phyloP scores from a whole-genome alignment of 2,329 filamentous ascomycete species.

The Xylariales sp. region DNA sequence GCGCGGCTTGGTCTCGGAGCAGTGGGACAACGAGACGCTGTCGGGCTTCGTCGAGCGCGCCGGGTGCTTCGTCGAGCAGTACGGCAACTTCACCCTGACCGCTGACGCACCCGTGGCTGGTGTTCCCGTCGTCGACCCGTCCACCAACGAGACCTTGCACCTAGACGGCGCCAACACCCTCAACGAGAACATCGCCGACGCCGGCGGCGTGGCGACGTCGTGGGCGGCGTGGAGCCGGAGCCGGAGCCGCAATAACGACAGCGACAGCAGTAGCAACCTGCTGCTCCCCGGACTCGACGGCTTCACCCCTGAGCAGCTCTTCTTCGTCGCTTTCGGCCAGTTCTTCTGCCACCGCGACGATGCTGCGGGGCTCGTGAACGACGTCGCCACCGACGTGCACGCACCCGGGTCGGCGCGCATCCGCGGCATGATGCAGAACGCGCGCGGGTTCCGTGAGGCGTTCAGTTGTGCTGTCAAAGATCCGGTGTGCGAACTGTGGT shows the following conservation, averaged over 20 bases:
- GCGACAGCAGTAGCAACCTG: slow-evolving; percentile 47
- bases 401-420: not conserved
- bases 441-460: not conserved
- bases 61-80: slow-evolving; percentile 56
- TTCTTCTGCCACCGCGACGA: slow-evolving; percentile 46
- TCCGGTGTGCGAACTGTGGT: slow-evolving; percentile 1
- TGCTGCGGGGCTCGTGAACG: too few relatives aligned
- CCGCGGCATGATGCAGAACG: not conserved
- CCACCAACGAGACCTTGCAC: slow-evolving; percentile 19
- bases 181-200: slow-evolving; percentile 69
- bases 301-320: slow-evolving; percentile 65
- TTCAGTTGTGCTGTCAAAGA: not conserved
- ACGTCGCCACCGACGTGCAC: not conserved
- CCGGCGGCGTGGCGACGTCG: slow-evolving; percentile 59
- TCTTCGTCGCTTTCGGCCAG: slow-evolving; percentile 62
- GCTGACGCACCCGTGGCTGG: slow-evolving; percentile 52
- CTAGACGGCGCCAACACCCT: slow-evolving; percentile 61
- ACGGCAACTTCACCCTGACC: slow-evolving; percentile 57
- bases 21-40: slow-evolving; percentile 11
- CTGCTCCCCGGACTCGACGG: slow-evolving; percentile 49
- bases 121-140: slow-evolving; percentile 38
- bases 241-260: slow-evolving; percentile 55
- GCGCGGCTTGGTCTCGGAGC: slow-evolving; percentile 38
- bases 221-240: slow-evolving; percentile 63
- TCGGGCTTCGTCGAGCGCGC: slow-evolving; percentile 52